Percentiles rank a stretch among this genome's conserved stretches.
Evolutionary conservation across 345 rosid genomes (phyloP).

Genomic region (Sisymbrium irio): DNA sequence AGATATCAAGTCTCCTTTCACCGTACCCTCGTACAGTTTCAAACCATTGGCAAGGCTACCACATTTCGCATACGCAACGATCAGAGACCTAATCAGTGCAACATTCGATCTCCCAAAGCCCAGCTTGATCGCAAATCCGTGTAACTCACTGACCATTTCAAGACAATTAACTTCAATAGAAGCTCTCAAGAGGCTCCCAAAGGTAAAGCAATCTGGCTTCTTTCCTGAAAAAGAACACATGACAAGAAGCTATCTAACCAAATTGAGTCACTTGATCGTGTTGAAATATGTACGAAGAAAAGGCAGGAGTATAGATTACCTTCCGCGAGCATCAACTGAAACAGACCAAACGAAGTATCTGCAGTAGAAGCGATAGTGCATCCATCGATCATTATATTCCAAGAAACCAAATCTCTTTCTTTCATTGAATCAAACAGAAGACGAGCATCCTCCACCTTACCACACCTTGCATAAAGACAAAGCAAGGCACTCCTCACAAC

Average conservation of each 20-base stretch:
- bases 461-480: constrained; percentile 58
- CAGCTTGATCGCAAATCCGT: constrained; percentile 47
- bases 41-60: constrained; percentile 49
- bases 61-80: constrained; percentile 64
- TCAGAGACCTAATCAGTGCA: constrained; percentile 49
- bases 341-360: constrained; percentile 45
- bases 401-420: constrained; percentile 50
- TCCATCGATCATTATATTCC: constrained; percentile 72
- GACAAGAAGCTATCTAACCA: constrained; percentile 15
- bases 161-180: constrained; percentile 36
- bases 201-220: constrained; percentile 61
- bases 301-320: constrained; percentile 37
- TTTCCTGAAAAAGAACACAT: constrained; percentile 38
- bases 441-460: constrained; percentile 44
- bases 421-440: constrained; percentile 48
- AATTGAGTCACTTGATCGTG: background rate
- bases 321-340: constrained; percentile 56
- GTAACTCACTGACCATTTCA: constrained; percentile 46
- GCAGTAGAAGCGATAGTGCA: constrained; percentile 35
- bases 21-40: constrained; percentile 33
- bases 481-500: constrained; percentile 59
- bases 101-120: constrained; percentile 43
- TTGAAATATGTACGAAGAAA: background rate
- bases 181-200: constrained; percentile 64
- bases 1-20: constrained; percentile 49